Conservation (phyloP, 768 basidiomycete genomes). For the Imleria badia region DNA sequence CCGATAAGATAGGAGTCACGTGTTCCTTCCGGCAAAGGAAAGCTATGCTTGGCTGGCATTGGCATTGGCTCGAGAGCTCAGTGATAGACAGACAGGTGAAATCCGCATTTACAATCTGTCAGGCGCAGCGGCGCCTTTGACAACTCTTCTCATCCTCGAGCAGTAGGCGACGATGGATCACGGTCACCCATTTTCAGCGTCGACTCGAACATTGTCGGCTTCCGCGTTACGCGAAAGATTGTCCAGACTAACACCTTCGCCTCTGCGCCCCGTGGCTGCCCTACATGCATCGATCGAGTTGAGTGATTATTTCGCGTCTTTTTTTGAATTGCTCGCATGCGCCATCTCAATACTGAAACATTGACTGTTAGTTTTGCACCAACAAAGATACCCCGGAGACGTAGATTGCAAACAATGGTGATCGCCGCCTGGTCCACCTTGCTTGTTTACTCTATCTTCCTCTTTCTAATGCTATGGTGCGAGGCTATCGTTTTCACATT, state of each 20-base stretch:
- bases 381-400: conserved; percentile 78
- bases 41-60: no score
- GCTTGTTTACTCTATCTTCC: conserved; percentile 61
- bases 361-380: conserved; percentile 68
- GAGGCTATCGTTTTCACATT: conserved; percentile 19
- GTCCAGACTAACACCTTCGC: conserved; percentile 58
- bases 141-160: not conserved
- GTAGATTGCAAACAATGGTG: conserved; percentile 84
- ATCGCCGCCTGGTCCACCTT: conserved; percentile 89
- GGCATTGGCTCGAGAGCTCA: no score
- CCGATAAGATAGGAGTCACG: no score
- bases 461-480: conserved; percentile 83
- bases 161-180: conserved; percentile 32
- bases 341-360: not conserved
- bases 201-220: conserved; percentile 57
- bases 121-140: not conserved
- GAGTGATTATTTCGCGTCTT: conserved; percentile 27
- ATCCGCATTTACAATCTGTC: conserved; percentile 5
- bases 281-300: conserved; percentile 77
- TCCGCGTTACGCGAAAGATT: conserved; percentile 60
- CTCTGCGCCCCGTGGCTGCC: conserved; percentile 60
- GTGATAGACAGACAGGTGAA: not conserved
- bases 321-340: not conserved
- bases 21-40: no score
- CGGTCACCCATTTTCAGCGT: conserved; percentile 31